Evolutionary conservation across 805 yeast genomes (phyloP).

Genomic region (Yamadazyma akitaensis): DNA sequence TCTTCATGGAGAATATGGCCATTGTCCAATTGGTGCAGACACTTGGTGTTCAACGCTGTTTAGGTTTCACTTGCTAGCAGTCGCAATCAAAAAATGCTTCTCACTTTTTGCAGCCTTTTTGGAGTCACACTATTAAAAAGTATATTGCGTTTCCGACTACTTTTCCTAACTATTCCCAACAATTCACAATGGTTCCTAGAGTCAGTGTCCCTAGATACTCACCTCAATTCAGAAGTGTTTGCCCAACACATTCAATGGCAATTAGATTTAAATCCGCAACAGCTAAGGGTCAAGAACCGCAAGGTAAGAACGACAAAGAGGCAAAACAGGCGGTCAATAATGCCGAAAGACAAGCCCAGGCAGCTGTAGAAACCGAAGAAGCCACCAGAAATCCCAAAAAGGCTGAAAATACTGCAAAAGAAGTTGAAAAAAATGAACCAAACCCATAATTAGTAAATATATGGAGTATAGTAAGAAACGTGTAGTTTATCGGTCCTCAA

Average conservation of each 20-base stretch:
- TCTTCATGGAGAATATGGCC: too few species aligned
- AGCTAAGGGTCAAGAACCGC: background rate
- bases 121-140: background rate
- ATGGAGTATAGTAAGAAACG: background rate
- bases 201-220: too few species aligned
- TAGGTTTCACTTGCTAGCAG: background rate
- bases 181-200: too few species aligned
- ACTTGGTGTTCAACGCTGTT: too few species aligned
- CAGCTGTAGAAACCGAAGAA: background rate
- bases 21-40: too few species aligned
- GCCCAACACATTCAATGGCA: too few species aligned
- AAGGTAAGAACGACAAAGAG: background rate
- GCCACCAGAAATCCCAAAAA: background rate
- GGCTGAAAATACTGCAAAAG: background rate
- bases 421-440: background rate
- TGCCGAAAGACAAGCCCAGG: background rate
- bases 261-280: background rate
- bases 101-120: background rate
- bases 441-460: background rate
- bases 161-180: too few species aligned
- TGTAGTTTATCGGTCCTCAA: too few species aligned
- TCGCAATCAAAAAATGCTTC: background rate
- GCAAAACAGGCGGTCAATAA: background rate
- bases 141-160: background rate
- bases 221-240: too few species aligned